Percentiles rank a stretch among this genome's conserved stretches.
Conservation (phyloP, 2,329 filamentous ascomycete species). For the Nannizzia gypsea region DNA sequence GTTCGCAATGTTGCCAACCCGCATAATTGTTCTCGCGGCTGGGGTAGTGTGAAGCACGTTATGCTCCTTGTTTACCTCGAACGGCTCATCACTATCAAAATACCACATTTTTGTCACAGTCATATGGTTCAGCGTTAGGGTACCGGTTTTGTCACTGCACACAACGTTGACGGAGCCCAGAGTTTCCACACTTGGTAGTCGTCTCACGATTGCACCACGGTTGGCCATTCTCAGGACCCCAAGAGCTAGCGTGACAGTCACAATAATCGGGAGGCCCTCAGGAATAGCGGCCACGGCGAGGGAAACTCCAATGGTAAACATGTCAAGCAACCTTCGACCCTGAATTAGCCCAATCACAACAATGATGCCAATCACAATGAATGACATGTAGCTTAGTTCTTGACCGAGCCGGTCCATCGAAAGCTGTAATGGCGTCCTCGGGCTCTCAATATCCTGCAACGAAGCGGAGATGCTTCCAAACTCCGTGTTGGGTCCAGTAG, state of each 20-base stretch:
- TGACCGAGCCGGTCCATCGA: constrained; percentile 97
- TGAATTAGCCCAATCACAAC: constrained; percentile 82
- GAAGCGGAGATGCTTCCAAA: constrained; percentile 95
- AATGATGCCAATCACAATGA: constrained; percentile 86
- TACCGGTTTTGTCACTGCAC: constrained; percentile 96
- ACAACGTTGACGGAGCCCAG: constrained; percentile 99
- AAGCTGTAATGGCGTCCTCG: constrained; percentile 80
- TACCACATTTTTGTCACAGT: constrained; percentile 95
- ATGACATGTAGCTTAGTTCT: constrained; percentile 92
- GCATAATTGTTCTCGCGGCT: constrained; percentile 66
- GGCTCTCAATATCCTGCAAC: constrained; percentile 87
- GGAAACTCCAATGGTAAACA: constrained; percentile 96
- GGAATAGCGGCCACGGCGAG: constrained; percentile 93
- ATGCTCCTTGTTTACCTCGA: constrained; percentile 46
- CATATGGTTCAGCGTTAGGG: constrained; percentile 96
- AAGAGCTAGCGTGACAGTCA: constrained; percentile 88
- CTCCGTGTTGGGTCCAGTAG: constrained; percentile 83
- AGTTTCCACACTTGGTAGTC: constrained; percentile 93
- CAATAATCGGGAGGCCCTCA: constrained; percentile 92
- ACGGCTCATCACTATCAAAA: constrained; percentile 54
- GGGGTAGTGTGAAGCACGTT: constrained; percentile 50
- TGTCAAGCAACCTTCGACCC: constrained; percentile 78
- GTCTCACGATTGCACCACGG: constrained; percentile 86
- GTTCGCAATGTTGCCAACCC: constrained; percentile 93
- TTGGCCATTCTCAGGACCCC: constrained; percentile 95